Conservation (phyloP, 2,329 filamentous ascomycete species). For the Xylaria sp. region DNA sequence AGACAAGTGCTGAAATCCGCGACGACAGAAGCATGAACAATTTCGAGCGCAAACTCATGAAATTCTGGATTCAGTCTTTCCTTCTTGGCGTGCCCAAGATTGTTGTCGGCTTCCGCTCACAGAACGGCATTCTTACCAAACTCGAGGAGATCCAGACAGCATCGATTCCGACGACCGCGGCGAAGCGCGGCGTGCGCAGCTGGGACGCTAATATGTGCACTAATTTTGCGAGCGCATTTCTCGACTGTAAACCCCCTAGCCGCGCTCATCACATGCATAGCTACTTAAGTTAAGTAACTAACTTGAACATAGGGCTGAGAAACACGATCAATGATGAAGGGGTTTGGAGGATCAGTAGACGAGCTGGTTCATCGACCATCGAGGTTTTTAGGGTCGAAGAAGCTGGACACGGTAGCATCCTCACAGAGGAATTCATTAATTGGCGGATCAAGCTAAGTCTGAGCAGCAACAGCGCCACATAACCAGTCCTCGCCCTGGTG, state of each 20-base stretch:
- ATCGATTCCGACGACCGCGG: conserved; percentile 76
- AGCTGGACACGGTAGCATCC: conserved; percentile 74
- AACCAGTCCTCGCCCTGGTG: conserved; percentile 12
- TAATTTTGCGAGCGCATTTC: conserved; percentile 80
- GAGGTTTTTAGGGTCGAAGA: conserved; percentile 77
- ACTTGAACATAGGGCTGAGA: conserved; percentile 61
- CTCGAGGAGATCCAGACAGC: conserved; percentile 82
- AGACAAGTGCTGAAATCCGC: conserved; percentile 79
- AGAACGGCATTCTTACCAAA: conserved; percentile 71
- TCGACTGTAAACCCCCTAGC: conserved; percentile 67
- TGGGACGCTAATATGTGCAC: conserved; percentile 97
- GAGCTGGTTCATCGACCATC: conserved; percentile 66
- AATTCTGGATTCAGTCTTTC: conserved; percentile 97
- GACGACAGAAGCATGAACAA: conserved; percentile 71
- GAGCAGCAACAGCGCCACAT: conserved; percentile 17
- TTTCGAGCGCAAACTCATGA: conserved; percentile 89
- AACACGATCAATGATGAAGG: conserved; percentile 70
- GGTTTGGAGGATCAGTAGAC: conserved; percentile 79
- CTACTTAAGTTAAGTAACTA: background rate
- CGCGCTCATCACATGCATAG: conserved; percentile 8
- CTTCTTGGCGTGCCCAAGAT: conserved; percentile 91
- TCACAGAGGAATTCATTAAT: conserved; percentile 77
- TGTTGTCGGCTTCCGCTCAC: conserved; percentile 84
- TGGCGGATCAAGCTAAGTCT: conserved; percentile 67
- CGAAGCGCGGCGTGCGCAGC: conserved; percentile 64